Evolutionary conservation across 2,329 filamentous ascomycete species (phyloP).

Genomic region (Didymella lethalis): DNA sequence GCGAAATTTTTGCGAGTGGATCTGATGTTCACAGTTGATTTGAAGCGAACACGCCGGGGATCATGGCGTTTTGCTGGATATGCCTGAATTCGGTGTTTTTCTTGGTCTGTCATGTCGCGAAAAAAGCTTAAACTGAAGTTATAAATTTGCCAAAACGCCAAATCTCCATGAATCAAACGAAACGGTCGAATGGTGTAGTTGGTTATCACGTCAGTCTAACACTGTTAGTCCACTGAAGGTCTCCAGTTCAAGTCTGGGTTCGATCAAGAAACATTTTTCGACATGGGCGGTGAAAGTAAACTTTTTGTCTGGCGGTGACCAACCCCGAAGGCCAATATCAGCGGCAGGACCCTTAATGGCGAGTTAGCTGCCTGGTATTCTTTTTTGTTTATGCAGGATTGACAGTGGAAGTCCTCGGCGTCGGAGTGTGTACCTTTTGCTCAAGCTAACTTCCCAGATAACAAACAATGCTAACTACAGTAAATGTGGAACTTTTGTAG

Average conservation of each 20-base stretch:
- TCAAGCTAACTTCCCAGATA: background rate
- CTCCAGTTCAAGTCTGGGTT: conserved; percentile 33
- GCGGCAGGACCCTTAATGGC: background rate
- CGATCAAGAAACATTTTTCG: conserved; percentile 22
- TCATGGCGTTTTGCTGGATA: background rate
- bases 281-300: background rate
- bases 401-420: background rate
- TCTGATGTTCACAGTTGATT: background rate
- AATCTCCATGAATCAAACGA: conserved; percentile 3
- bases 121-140: background rate
- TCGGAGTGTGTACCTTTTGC: too few species aligned
- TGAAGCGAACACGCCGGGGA: background rate
- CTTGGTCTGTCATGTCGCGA: too few species aligned
- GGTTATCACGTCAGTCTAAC: conserved; percentile 59
- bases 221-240: conserved; percentile 31
- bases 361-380: background rate
- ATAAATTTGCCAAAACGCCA: background rate
- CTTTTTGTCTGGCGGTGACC: background rate
- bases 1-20: background rate
- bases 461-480: background rate
- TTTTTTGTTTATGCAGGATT: background rate
- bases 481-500: background rate
- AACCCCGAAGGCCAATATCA: background rate
- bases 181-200: conserved; percentile 51
- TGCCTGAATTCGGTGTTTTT: too few species aligned